phyloP scores from a whole-genome alignment of 306 rosid genomes.

The Cercis canadensis region DNA sequence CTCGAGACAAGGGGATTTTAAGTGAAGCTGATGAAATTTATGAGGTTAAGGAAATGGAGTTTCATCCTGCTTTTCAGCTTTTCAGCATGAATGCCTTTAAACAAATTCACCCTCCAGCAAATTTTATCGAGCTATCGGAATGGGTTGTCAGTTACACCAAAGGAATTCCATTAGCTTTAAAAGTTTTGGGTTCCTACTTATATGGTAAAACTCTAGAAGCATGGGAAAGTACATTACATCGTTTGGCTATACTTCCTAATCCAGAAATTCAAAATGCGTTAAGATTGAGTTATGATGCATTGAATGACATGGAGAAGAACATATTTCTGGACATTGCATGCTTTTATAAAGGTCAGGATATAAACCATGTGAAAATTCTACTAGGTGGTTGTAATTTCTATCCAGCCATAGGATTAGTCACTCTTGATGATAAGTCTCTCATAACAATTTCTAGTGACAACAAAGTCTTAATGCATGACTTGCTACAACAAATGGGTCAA shows the following conservation, averaged over 20 bases:
- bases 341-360: too few relatives aligned
- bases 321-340: too few relatives aligned
- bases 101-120: background rate
- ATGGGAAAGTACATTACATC: conserved; percentile 39
- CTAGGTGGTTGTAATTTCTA: too few relatives aligned
- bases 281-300: conserved; percentile 39
- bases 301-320: conserved; percentile 19
- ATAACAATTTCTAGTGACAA: too few relatives aligned
- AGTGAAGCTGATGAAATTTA: too few relatives aligned
- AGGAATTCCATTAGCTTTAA: conserved; percentile 44
- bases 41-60: conserved; percentile 28
- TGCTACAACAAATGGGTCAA: too few relatives aligned
- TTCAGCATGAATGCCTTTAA: conserved; percentile 37
- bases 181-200: conserved; percentile 43
- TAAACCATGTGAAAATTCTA: background rate
- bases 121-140: background rate
- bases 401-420: too few relatives aligned
- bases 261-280: background rate
- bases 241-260: background rate
- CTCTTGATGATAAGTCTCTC: too few relatives aligned
- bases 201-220: background rate
- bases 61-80: conserved; percentile 37
- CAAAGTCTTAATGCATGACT: too few relatives aligned
- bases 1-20: too few relatives aligned
- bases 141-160: conserved; percentile 29